phyloP scores from a whole-genome alignment of 2,329 filamentous ascomycete genomes.

The Reticulascus tulasneorum region DNA sequence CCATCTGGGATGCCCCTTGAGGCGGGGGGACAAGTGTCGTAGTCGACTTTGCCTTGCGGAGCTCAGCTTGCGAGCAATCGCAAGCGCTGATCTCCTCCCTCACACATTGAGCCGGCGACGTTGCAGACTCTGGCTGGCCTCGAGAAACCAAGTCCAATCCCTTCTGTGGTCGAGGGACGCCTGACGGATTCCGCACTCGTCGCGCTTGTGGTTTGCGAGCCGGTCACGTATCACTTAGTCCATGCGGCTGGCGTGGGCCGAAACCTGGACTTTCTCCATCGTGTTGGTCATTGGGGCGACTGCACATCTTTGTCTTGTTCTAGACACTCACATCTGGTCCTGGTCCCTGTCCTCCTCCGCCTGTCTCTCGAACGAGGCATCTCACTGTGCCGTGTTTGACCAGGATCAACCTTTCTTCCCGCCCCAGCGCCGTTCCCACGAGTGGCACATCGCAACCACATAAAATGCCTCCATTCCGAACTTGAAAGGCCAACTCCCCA shows the following conservation, averaged over 20 bases:
- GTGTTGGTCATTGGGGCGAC: constrained; percentile 14
- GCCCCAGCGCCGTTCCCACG: constrained; percentile 10
- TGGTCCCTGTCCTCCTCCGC: constrained; percentile 14
- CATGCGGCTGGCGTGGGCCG: constrained; percentile 13
- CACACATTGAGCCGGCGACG: constrained; percentile 3
- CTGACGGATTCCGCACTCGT: constrained; percentile 12
- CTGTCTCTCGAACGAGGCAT: constrained; percentile 12
- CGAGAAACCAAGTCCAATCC: constrained; percentile 5
- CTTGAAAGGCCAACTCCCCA: constrained; percentile 10
- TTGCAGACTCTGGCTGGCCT: constrained; percentile 2
- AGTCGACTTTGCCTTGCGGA: constrained; percentile 11
- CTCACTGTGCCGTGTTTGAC: constrained; percentile 9
- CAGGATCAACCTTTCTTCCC: constrained; percentile 13
- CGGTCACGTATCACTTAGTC: constrained; percentile 14
- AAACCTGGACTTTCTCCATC: constrained; percentile 14
- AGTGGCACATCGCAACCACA: constrained; percentile 13
- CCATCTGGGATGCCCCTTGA: constrained; percentile 15
- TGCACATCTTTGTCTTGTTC: constrained; percentile 13
- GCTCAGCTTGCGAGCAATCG: constrained; percentile 8
- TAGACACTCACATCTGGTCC: constrained; percentile 11
- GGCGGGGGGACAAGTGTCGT: constrained; percentile 13
- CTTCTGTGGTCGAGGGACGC: constrained; percentile 11
- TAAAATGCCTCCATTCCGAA: constrained; percentile 19
- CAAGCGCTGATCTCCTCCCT: constrained; percentile 11
- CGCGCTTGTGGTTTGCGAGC: no score